These are phyloP conservation scores for Pseudogymnoascus sp. DNA, from an alignment of 2,329 filamentous ascomycete genomes.

Conservation along the genomic window DNA sequence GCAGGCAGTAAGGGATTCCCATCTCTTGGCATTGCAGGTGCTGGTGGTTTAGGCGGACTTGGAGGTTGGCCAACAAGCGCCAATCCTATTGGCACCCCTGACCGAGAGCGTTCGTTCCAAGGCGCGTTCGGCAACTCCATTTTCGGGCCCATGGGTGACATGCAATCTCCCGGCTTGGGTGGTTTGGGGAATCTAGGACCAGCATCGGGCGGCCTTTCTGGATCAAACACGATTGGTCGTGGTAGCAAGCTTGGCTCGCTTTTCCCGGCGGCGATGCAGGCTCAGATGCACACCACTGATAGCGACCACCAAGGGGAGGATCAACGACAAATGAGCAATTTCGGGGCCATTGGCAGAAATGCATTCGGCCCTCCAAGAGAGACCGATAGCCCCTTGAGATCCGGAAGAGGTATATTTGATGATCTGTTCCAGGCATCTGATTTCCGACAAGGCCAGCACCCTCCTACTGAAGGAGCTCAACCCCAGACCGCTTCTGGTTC, in stretches of 20 bases:
- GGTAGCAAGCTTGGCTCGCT: constrained; percentile 78
- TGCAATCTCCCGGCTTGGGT: constrained; percentile 64
- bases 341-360: constrained; percentile 60
- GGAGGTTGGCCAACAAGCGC: constrained; percentile 42
- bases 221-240: constrained; percentile 62
- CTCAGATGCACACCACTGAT: constrained; percentile 73
- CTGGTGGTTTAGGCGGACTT: constrained; percentile 40
- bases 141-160: constrained; percentile 67
- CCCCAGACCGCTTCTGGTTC: constrained; percentile 17
- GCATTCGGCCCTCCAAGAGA: constrained; percentile 50
- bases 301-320: constrained; percentile 55
- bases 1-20: constrained; percentile 66
- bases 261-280: constrained; percentile 83
- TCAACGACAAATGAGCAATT: constrained; percentile 51
- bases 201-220: constrained; percentile 41
- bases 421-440: constrained; percentile 31
- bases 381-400: constrained; percentile 50
- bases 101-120: constrained; percentile 51
- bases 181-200: constrained; percentile 63
- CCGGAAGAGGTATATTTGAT: constrained; percentile 47
- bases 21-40: constrained; percentile 48
- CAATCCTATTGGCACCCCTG: constrained; percentile 58
- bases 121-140: constrained; percentile 69
- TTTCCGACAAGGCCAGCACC: constrained; percentile 19
- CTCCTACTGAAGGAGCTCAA: constrained; percentile 22